Evolutionary conservation across 2,329 filamentous ascomycete species (phyloP).

Genomic region (Stylonectria norvegica): DNA sequence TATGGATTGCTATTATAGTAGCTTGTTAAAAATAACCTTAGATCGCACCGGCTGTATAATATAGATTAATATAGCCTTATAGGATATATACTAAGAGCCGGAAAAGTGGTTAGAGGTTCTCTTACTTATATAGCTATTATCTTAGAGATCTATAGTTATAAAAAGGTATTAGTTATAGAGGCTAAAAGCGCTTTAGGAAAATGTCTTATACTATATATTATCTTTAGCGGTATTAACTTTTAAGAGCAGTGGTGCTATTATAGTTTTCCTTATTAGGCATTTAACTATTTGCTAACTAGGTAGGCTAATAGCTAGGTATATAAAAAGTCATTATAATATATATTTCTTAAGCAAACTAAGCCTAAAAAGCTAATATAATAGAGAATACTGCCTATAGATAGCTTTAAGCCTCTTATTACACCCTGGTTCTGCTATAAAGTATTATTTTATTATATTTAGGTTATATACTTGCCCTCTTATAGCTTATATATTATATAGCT

Average conservation of each 20-base stretch:
- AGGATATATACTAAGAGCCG: background rate
- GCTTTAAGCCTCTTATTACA: background rate
- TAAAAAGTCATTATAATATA: slow-evolving; percentile 1
- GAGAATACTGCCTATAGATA: background rate
- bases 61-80: background rate
- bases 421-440: background rate
- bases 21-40: no score
- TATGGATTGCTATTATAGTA: no score
- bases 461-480: slow-evolving; percentile 1
- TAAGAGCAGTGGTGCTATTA: slow-evolving; percentile 2
- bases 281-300: background rate
- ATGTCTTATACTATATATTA: background rate
- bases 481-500: slow-evolving; percentile 4
- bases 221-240: slow-evolving; percentile 1
- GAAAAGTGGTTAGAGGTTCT: background rate
- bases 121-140: background rate
- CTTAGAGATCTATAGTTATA: background rate
- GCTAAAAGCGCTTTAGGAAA: background rate
- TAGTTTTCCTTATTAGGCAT: no score
- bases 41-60: no score
- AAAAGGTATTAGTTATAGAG: slow-evolving; percentile 2
- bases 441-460: background rate
- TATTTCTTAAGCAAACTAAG: background rate
- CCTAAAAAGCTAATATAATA: background rate
- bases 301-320: background rate